Evolutionary conservation across 495 filamentous ascomycete species (phyloP), one percentile per base, ranked within the genome.

Genomic region (Durotheca rogersii): DNA sequence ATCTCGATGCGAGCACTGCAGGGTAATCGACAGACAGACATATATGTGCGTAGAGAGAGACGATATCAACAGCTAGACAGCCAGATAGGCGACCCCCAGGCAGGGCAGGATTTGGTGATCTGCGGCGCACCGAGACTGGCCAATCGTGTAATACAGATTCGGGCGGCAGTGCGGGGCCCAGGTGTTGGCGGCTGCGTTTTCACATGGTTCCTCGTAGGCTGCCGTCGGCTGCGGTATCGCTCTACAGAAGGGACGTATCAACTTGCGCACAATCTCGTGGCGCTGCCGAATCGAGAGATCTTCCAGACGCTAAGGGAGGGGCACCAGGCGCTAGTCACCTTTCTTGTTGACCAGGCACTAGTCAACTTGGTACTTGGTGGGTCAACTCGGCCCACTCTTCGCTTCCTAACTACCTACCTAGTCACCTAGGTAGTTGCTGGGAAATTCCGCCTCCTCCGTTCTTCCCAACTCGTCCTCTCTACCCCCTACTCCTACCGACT

Each of bases 191-290:
- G 31, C 47, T 41, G 44, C 41, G 4, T 4, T 27, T 27, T 27
- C 9, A 27, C 23, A 9, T n/a, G n/a, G n/a, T n/a, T n/a, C n/a
- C n/a, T n/a, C n/a, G n/a, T n/a, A n/a, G n/a, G n/a, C n/a, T n/a
- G n/a, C n/a, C n/a, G n/a, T n/a, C n/a, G n/a, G n/a, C 45, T 58
- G 56, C 56, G 56, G 56, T 45, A 54, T 59, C 56, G 56, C 56
- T 59, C 27, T 23, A 46, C 41, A 4, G 4, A 27, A 39, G 14
- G 38, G 40, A 32, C 55, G 55, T 58, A 58, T 58, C 55, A 58
- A 34, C 19, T 34, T 20, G 40, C 55, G 37, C 35, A 41, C 41
- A 45, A 12, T 50, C 41, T 50, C 45, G 49, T 53, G 49, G 43
- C 55, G 49, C 27, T 58, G 48, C 55, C 55, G 45, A 49, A 58